Evolutionary conservation across 192 early-diverging fungal species (phyloP), one percentile per base, ranked within the genome.

Genomic region (Blastocladiella britannica): DNA sequence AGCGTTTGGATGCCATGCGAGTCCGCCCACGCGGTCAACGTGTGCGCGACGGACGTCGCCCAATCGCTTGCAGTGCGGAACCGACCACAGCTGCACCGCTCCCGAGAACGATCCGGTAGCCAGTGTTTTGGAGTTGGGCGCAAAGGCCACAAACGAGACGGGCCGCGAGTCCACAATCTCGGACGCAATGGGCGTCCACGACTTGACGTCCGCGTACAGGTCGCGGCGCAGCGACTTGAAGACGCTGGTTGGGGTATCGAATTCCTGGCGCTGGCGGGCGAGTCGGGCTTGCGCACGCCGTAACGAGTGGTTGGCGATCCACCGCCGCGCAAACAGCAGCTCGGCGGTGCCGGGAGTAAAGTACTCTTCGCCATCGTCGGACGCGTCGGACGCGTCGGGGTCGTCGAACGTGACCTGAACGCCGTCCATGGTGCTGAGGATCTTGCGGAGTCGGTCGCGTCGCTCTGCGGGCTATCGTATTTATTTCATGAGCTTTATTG

Each of bases 81-180:
- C 77, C 12, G 75, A 73, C 91, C 91, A 96, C 22, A 97, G 72
- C 63, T 88, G 88, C 55, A 85, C 77, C 5, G 81, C 58, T 0
- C 94, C 94, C 18, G 81, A 77, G 80, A 86, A 94, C 18, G 89
- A 78, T 12, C 81, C 86, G 4, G 87, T 93, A 7, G 83, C 81
- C 28, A 97, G 58, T 12, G 74, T 55, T 23, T 76, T 65, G 1
- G 85, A 83, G 65, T 93, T 82, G 5, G 86, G 88, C 9, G 89
- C 72, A 64, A 97, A 93, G 0, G 71, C 54, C 57, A 77, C 80
- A 60, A 77, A 83, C 20, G 84, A 68, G 20, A 91, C 67, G 20
- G 92, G 91, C 37, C 92, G 77, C 4, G 85, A 84, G 61, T 95
- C 92, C 2, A 84, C 91, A 26, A 92, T 75, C 63, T 96, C 92